Conservation (phyloP, 495 filamentous ascomycete species). For the Umbilicaria muhlenbergii region DNA sequence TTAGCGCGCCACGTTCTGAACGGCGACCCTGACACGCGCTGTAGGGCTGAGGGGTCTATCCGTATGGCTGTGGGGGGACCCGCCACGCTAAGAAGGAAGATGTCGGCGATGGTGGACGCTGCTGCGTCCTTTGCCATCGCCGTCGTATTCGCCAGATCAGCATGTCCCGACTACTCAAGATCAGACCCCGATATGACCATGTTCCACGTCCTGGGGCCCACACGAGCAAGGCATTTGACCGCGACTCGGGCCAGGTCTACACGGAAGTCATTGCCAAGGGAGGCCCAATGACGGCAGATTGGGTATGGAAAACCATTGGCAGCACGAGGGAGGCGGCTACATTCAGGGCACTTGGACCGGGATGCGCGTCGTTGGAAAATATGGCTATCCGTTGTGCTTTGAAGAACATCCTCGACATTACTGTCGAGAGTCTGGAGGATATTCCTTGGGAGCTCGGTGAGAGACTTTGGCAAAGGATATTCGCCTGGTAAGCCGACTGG, state of each 20-base stretch:
- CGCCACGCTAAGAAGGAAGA: too few species aligned
- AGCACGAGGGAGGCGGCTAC: background rate
- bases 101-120: too few species aligned
- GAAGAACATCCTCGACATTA: slow-evolving; percentile 7
- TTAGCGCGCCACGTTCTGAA: too few species aligned
- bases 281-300: slow-evolving; percentile 8
- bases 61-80: too few species aligned
- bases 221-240: slow-evolving; percentile 1
- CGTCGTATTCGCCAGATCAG: too few species aligned
- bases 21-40: too few species aligned
- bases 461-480: slow-evolving; percentile 11
- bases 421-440: slow-evolving; percentile 7
- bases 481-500: slow-evolving; percentile 1
- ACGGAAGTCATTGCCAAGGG: slow-evolving; percentile 6
- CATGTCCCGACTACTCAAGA: too few species aligned
- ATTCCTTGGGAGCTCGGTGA: slow-evolving; percentile 10
- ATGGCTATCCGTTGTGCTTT: slow-evolving; percentile 10
- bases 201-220: too few species aligned
- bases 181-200: too few species aligned
- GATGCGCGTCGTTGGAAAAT: slow-evolving; percentile 12
- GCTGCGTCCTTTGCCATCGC: too few species aligned
- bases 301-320: slow-evolving; percentile 9
- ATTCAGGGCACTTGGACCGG: background rate
- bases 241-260: slow-evolving; percentile 13
- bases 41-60: too few species aligned